phyloP scores from a whole-genome alignment of 257 asterid species.

The Lycium ferocissimum region DNA sequence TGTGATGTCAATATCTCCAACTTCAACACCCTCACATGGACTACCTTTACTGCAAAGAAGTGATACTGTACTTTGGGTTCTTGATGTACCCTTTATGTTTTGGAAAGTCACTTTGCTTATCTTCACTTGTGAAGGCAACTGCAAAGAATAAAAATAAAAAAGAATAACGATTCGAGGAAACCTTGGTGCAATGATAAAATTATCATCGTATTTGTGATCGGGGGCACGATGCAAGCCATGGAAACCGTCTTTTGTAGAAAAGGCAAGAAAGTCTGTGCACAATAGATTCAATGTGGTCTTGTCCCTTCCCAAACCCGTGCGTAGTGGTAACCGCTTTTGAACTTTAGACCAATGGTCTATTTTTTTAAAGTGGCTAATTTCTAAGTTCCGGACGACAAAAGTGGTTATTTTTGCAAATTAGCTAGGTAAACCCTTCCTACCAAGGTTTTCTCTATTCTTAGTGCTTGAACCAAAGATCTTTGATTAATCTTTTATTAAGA shows the following conservation, averaged over 20 bases:
- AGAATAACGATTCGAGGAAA: not conserved
- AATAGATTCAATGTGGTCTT: not conserved
- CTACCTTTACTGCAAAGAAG: slow-evolving; percentile 41
- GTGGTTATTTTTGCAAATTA: not conserved
- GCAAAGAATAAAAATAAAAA: not conserved
- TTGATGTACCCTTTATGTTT: slow-evolving; percentile 47
- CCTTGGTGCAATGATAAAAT: not conserved
- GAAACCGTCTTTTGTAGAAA: not conserved
- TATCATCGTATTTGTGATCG: not conserved
- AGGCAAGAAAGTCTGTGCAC: not conserved
- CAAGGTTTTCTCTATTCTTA: not conserved
- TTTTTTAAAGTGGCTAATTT: not conserved
- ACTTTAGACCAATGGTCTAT: not conserved
- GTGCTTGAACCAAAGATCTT: not conserved
- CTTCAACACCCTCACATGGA: slow-evolving; percentile 45
- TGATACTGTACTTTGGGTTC: slow-evolving; percentile 30
- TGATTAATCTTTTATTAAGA: not conserved
- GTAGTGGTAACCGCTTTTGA: not conserved
- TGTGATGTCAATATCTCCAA: slow-evolving; percentile 37
- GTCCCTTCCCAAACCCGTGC: too few relatives aligned
- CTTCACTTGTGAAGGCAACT: slow-evolving; percentile 45
- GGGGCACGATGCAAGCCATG: not conserved
- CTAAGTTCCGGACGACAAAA: not conserved
- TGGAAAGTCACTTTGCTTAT: slow-evolving; percentile 41
- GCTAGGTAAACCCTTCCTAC: not conserved